These are phyloP conservation scores for Parachlorella kessleri DNA, from an alignment of 139 green algal genomes.

Conservation along the genomic window DNA sequence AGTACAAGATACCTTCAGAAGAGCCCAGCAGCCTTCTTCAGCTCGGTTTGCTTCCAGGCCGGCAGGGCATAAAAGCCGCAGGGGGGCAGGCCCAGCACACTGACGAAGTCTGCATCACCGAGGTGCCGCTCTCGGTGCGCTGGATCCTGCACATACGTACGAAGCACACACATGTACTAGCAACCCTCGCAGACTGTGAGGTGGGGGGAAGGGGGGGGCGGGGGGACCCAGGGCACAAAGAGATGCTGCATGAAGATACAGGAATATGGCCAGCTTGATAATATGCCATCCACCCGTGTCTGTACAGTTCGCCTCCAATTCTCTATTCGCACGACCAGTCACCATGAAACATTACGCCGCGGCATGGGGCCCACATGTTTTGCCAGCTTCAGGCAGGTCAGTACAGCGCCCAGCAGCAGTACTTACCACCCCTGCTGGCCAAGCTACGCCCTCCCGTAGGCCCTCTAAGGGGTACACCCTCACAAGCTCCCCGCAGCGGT, in stretches of 20 bases:
- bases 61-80: not conserved
- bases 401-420: too few species aligned
- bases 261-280: not conserved
- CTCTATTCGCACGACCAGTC: not conserved
- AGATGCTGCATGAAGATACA: not conserved
- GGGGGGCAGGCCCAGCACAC: not conserved
- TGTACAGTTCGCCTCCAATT: not conserved
- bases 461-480: not conserved
- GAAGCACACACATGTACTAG: too few species aligned
- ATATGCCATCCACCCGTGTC: not conserved
- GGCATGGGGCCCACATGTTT: not conserved
- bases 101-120: not conserved
- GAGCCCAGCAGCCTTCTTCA: not conserved
- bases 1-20: too few species aligned
- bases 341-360: too few species aligned
- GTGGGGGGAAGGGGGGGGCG: too few species aligned
- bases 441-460: not conserved
- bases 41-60: not conserved
- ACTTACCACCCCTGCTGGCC: not conserved
- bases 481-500: not conserved
- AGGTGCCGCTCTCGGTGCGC: not conserved
- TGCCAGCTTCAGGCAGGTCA: too few species aligned
- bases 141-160: too few species aligned
- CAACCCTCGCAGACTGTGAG: too few species aligned
- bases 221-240: not conserved